Conservation (phyloP, 1,284 basidiomycete species). For the Hemileia vastatrix region DNA sequence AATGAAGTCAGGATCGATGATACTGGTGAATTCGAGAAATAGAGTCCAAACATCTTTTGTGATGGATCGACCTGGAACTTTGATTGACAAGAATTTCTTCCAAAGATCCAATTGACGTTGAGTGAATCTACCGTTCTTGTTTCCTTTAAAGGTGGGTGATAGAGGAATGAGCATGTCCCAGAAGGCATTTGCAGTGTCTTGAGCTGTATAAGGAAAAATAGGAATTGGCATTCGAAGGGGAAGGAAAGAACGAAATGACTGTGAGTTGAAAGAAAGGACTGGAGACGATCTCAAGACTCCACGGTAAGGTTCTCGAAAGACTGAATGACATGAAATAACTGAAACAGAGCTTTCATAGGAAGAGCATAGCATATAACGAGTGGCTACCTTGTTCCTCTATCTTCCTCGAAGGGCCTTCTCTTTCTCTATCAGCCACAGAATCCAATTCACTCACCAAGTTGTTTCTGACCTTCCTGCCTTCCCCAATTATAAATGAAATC, state of each 20-base stretch:
- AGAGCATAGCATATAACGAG: too few relatives aligned
- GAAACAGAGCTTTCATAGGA: too few relatives aligned
- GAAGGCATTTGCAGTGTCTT: constrained; percentile 67
- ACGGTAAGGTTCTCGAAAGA: constrained; percentile 12
- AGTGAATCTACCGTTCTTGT: constrained; percentile 54
- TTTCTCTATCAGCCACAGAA: too few relatives aligned
- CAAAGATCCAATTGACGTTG: constrained; percentile 63
- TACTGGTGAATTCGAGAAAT: constrained; percentile 70
- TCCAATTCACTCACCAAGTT: background rate
- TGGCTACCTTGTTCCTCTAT: too few relatives aligned
- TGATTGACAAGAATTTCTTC: constrained; percentile 67
- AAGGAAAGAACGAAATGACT: background rate
- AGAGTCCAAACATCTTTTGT: constrained; percentile 92
- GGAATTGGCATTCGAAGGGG: background rate
- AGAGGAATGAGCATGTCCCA: constrained; percentile 76
- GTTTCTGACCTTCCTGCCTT: background rate
- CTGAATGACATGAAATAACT: too few relatives aligned
- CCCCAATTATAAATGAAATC: background rate
- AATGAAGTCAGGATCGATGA: constrained; percentile 67
- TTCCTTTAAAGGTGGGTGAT: constrained; percentile 55
- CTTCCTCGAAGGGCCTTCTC: too few relatives aligned
- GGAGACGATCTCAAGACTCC: constrained; percentile 29
- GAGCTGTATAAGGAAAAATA: constrained; percentile 46
- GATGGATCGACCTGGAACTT: constrained; percentile 67
- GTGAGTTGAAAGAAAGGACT: background rate